Evolutionary conservation across 1,284 basidiomycete genomes (phyloP), one percentile per base, ranked within the genome.

Genomic region (Volvariella surrecta): DNA sequence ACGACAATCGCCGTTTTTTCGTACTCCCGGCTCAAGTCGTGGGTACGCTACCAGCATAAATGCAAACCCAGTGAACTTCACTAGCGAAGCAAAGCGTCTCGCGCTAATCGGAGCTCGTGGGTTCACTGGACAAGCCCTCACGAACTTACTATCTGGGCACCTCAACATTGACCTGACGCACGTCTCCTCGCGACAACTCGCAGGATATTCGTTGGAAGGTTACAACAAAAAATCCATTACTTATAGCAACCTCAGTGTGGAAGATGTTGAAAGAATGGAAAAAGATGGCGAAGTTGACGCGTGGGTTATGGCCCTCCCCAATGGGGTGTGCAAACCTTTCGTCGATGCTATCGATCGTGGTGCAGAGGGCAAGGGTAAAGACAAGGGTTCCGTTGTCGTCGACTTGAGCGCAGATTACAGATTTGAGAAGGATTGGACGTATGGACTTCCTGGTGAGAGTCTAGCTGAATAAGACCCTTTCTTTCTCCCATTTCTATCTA

Each of bases 221-320:
- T 99, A 99, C 68, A 80, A 77, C 51, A 96, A 95, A 66, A 35
- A 19, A 8, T n/a, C 34, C 15, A 67, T 99, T 45, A 74, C 63
- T 20, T 95, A 93, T 67, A 79, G 79, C 46, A 90, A 94, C 64
- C 72, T 97, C 13, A 84, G 81, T 0, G 60, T 73, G 1, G 65
- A 73, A 49, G 88, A 94, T 52, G 85, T 96, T 7, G 79, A 89
- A 60, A 70, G 68, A 57, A 89, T 97, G 82, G 93, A 94, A 63
- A 81, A 84, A 64, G 71, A 79, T 45, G 84, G 87, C 18, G 85
- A 86, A 56, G 89, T 97, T 16, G 93, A 97, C 58, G 93, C 90
- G 8, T 97, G 93, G 91, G 79, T 99, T 46, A 95, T 97, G 90
- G 95, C 95, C 1, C 76, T 99, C 35, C 95, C 95, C 22, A 99